These are phyloP conservation scores for Ogataea nakhonphanomensis DNA, from an alignment of 805 yeast genomes.

Conservation along the genomic window DNA sequence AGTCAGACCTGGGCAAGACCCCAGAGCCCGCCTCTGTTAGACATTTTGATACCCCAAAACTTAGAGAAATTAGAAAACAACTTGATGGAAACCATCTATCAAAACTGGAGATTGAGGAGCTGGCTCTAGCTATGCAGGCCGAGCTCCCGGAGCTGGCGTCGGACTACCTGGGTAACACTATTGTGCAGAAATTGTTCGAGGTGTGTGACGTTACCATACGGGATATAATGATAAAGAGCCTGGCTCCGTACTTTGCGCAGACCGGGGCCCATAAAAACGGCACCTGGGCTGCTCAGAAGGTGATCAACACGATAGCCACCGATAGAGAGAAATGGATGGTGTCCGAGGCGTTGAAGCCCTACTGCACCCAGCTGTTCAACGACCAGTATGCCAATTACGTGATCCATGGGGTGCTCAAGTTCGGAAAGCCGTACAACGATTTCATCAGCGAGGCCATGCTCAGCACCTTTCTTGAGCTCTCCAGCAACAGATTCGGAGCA, in stretches of 20 bases:
- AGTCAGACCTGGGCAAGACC: conserved; percentile 63
- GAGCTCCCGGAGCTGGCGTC: conserved; percentile 89
- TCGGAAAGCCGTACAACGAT: conserved; percentile 80
- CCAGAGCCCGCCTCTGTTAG: conserved; percentile 70
- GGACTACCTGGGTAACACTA: conserved; percentile 93
- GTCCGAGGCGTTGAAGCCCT: conserved; percentile 69
- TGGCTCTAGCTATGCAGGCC: conserved; percentile 77
- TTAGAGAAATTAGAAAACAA: conserved; percentile 80
- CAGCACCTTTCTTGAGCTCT: conserved; percentile 72
- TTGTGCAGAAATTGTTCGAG: conserved; percentile 86
- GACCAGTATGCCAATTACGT: conserved; percentile 98
- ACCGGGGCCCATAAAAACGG: conserved; percentile 97
- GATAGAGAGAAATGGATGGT: conserved; percentile 63
- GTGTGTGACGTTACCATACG: conserved; percentile 66
- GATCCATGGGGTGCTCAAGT: conserved; percentile 88
- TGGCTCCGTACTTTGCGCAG: conserved; percentile 79
- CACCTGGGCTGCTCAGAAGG: conserved; percentile 98
- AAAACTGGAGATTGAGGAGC: conserved; percentile 68
- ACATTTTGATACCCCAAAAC: conserved; percentile 81
- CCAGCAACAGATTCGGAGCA: conserved; percentile 90
- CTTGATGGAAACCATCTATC: conserved; percentile 54
- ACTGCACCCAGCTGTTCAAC: conserved; percentile 78
- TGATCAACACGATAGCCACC: conserved; percentile 65
- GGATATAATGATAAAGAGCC: conserved; percentile 73
- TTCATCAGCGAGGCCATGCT: conserved; percentile 83